Base-by-base conservation (phyloP, 2,329 filamentous ascomycete species). In the Huntiella bhutanensis region DNA sequence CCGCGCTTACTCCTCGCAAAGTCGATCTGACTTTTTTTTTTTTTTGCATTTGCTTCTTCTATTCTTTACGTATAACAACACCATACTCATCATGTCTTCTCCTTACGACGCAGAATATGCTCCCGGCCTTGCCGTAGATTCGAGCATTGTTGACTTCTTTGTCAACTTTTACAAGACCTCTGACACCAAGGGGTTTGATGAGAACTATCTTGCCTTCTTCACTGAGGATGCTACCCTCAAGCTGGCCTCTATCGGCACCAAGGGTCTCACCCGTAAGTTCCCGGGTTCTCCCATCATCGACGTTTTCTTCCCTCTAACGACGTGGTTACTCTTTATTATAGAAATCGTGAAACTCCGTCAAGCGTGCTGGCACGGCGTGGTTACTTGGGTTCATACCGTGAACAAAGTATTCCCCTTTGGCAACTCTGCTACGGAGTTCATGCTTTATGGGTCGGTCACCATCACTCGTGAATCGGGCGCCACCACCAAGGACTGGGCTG, bases 401-500 rank as follows among this genome's bases (percentile, higher is more conserved):
- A 43, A 48, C 41, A 57, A 58, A 40, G 51, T 60, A 8, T 60
- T 60, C 36, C 55, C 57, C 1, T 60, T 57, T 35, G 55, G 54
- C 1, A 41, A 45, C 4, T 51, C 52, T 4, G 43, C 54, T 3
- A 52, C 52, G 6, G 57, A 60, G 33, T 55, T 59, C 16, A 60
- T 61, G 58, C 53, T 62, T 6, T 55, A 57, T 36, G 60, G 60
- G 1, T 41, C 43, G 2, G 59, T 62, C 13, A 52, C 53, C 6
- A 52, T 59, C 32, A 54, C 51, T 2, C 47, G 56, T 6, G 55
- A 54, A 41, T 53, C 50, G 1, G 59, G 59, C 5, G 13, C 39
- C 8, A 47, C 8, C 7, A 38, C 49, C n/a, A 48, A 50, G 3
- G 68, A 73, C 8, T 77, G 72, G 72, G 67, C 68, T 13, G 72